Evolutionary conservation across 106 monocot species (phyloP).

Genomic region (Posidonia australis): DNA sequence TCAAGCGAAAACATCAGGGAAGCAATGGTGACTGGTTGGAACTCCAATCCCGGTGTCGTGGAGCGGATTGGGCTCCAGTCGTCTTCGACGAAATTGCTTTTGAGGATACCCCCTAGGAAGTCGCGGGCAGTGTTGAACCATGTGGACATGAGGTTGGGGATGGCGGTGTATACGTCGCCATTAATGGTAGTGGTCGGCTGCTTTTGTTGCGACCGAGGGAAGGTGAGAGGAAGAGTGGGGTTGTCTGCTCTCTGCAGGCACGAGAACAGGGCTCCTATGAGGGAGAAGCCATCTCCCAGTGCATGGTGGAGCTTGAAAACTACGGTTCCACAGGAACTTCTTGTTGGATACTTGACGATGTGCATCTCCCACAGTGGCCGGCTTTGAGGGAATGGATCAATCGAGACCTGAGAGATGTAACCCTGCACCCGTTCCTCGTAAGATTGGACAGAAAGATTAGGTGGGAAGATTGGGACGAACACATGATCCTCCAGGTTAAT

Average conservation of each 20-base stretch:
- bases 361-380: constrained; percentile 58
- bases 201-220: constrained; percentile 18
- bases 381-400: constrained; percentile 20
- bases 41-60: constrained; percentile 33
- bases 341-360: constrained; percentile 62
- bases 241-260: constrained; percentile 46
- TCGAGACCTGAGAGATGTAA: constrained; percentile 39
- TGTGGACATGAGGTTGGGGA: constrained; percentile 8
- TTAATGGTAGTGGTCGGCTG: background rate
- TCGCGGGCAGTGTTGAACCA: constrained; percentile 35
- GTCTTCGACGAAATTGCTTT: constrained; percentile 46
- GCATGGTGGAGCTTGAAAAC: constrained; percentile 79
- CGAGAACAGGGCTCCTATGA: constrained; percentile 63
- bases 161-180: too few species aligned
- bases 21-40: constrained; percentile 28
- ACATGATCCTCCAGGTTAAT: constrained; percentile 53
- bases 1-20: constrained; percentile 34
- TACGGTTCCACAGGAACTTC: constrained; percentile 21
- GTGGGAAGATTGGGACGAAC: constrained; percentile 35
- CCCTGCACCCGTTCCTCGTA: constrained; percentile 42
- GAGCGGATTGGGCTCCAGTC: constrained; percentile 44
- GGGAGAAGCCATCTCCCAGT: constrained; percentile 65
- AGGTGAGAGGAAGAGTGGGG: constrained; percentile 58
- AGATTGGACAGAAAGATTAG: constrained; percentile 16
- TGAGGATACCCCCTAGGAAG: constrained; percentile 45